These are phyloP conservation scores for Prunella vulgaris DNA, from an alignment of 257 asterid species.

Conservation along the genomic window DNA sequence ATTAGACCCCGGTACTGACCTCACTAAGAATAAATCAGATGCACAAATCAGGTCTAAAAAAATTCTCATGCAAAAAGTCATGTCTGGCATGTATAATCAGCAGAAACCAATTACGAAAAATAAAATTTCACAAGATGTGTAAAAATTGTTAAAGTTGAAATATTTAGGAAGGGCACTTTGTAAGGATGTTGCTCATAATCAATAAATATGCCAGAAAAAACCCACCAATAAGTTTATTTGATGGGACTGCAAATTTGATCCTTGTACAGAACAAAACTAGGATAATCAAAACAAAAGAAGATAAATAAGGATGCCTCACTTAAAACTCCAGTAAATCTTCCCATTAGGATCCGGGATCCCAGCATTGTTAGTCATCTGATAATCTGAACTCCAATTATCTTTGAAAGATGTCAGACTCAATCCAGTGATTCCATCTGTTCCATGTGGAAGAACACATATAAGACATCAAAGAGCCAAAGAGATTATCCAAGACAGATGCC, in stretches of 20 bases:
- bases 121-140: not conserved
- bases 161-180: constrained; percentile 8
- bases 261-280: constrained; percentile 7
- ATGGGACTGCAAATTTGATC: constrained; percentile 10
- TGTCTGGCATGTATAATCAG: not conserved
- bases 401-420: constrained; percentile 71
- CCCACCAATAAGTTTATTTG: constrained; percentile 5
- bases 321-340: constrained; percentile 75
- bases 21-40: not conserved
- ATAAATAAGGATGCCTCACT: constrained; percentile 50
- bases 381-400: constrained; percentile 77
- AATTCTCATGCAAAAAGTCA: not conserved
- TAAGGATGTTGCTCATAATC: not conserved
- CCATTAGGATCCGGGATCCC: constrained; percentile 97
- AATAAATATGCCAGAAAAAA: constrained; percentile 4
- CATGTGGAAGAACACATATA: constrained; percentile 30
- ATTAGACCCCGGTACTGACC: not conserved
- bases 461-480: constrained; percentile 20
- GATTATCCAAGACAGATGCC: not conserved
- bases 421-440: constrained; percentile 90
- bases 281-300: constrained; percentile 14
- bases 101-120: not conserved
- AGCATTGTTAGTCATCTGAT: constrained; percentile 88
- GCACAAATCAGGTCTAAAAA: constrained; percentile 2
- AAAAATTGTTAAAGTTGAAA: not conserved